A percentile compares a stretch with the other conserved stretches of the same genome.
These are phyloP conservation scores for Pittosporum tobira DNA, from an alignment of 129 eudicot species.

Conservation along the genomic window DNA sequence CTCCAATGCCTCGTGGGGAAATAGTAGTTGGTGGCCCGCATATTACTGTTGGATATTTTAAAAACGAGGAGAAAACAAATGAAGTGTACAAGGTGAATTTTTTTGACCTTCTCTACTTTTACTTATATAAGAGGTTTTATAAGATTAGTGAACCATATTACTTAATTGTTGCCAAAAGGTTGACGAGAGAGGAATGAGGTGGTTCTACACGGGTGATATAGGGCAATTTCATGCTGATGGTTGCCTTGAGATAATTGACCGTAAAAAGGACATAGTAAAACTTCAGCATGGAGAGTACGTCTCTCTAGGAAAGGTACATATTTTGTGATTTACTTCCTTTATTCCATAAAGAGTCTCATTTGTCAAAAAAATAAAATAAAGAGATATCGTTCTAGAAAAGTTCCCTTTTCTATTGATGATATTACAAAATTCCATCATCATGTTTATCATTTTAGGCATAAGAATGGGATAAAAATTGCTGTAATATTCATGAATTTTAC, in stretches of 20 bases:
- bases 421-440: too few species aligned
- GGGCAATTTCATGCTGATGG: conserved; percentile 88
- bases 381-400: too few species aligned
- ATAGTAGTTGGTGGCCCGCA: conserved; percentile 91
- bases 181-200: conserved; percentile 86
- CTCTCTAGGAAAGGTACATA: conserved; percentile 78
- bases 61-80: conserved; percentile 72
- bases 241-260: conserved; percentile 91
- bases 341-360: too few species aligned
- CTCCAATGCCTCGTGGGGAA: conserved; percentile 94
- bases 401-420: too few species aligned
- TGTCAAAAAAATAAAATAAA: too few species aligned
- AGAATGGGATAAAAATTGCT: too few species aligned
- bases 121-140: not conserved
- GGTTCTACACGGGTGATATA: conserved; percentile 94
- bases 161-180: conserved; percentile 36
- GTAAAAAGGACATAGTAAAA: conserved; percentile 89
- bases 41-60: conserved; percentile 90
- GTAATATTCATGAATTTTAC: too few species aligned
- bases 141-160: conserved; percentile 3
- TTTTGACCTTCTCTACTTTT: conserved; percentile 4
- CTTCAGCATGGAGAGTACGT: conserved; percentile 99
- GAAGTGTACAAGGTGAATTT: conserved; percentile 82
- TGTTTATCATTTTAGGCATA: too few species aligned
- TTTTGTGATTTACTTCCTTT: not conserved